Evolutionary conservation across 176 grass and related monocot genomes (phyloP).

Genomic region (Lolium perenne): DNA sequence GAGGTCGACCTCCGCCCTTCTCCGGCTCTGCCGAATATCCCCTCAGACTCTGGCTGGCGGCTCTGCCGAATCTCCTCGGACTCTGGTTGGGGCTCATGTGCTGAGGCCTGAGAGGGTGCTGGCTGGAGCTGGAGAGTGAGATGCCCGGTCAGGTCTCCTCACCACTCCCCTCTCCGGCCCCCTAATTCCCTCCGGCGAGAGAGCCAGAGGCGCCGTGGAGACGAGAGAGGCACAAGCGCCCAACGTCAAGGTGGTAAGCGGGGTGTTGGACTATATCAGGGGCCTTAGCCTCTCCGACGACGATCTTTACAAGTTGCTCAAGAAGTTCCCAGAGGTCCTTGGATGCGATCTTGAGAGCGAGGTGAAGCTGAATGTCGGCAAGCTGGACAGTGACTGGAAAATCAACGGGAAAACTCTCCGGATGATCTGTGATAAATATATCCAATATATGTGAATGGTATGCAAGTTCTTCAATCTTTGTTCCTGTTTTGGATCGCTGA

Average conservation of each 20-base stretch:
- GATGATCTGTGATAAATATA: no score
- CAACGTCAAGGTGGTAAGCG: slow-evolving; percentile 37
- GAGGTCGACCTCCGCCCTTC: no score
- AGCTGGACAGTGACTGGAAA: slow-evolving; percentile 85
- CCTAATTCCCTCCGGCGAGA: not conserved
- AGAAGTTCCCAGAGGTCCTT: slow-evolving; percentile 94
- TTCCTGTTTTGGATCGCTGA: no score
- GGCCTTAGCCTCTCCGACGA: slow-evolving; percentile 70
- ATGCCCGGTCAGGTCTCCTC: not conserved
- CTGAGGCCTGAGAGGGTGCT: no score
- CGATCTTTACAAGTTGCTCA: slow-evolving; percentile 80
- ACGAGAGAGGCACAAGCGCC: no score
- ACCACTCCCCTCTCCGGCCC: not conserved
- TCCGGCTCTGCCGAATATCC: no score
- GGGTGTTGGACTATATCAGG: slow-evolving; percentile 63
- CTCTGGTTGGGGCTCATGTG: no score
- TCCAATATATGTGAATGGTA: no score
- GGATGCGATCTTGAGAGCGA: slow-evolving; percentile 76
- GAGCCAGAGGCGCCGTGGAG: not conserved
- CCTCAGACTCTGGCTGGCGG: no score
- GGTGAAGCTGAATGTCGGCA: slow-evolving; percentile 71
- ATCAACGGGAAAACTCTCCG: slow-evolving; percentile 70
- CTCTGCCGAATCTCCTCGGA: no score
- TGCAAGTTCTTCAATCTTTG: no score
- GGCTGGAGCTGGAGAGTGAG: not conserved